Percentiles rank a stretch among this genome's conserved stretches.
Evolutionary conservation across 495 filamentous ascomycete genomes (phyloP).

Genomic region (Sphaerosporella brunnea): DNA sequence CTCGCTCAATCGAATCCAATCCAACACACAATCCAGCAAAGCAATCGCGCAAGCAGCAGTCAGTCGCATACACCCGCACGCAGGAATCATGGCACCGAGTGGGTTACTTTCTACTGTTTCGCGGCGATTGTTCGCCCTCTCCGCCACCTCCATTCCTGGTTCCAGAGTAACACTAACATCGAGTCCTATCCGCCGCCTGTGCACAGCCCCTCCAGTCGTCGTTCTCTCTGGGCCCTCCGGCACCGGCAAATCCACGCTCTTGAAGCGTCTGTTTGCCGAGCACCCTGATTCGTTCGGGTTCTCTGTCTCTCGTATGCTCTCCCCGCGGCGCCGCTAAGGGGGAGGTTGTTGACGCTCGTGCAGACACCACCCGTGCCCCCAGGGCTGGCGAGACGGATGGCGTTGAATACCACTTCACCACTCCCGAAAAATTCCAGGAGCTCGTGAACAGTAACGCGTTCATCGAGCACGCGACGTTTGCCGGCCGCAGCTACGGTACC

Average conservation of each 20-base stretch:
- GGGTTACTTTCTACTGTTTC: neutral
- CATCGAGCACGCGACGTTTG: conserved; percentile 76
- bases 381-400: conserved; percentile 59
- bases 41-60: neutral
- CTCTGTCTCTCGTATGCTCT: conserved; percentile 42
- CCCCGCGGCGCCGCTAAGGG: neutral
- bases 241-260: conserved; percentile 72
- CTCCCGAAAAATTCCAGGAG: conserved; percentile 45
- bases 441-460: conserved; percentile 56
- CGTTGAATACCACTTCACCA: conserved; percentile 65
- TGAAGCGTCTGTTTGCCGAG: conserved; percentile 47
- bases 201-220: conserved; percentile 37
- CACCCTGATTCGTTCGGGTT: conserved; percentile 62
- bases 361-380: conserved; percentile 60
- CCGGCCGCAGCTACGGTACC: conserved; percentile 80
- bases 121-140: neutral
- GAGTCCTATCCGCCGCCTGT: too few species aligned
- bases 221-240: conserved; percentile 79
- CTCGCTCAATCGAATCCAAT: neutral
- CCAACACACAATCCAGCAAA: neutral
- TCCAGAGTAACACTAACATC: neutral
- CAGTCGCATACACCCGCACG: neutral
- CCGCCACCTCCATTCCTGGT: neutral
- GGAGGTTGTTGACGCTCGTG: too few species aligned
- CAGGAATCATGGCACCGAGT: neutral